Evolutionary conservation across 1,284 basidiomycete genomes (phyloP).

Genomic region (Leccinum fallax): DNA sequence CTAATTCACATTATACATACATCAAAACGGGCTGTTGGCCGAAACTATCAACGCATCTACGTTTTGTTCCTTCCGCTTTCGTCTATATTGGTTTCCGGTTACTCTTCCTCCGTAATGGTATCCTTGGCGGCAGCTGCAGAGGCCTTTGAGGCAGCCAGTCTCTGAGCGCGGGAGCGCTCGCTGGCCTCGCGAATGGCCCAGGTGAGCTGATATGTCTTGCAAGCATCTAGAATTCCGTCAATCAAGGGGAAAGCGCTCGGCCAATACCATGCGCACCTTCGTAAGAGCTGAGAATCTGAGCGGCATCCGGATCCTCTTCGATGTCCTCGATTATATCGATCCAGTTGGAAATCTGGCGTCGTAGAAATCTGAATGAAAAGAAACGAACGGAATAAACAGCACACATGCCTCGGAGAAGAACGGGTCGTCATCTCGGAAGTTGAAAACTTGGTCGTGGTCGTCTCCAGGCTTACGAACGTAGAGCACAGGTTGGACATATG

Average conservation of each 20-base stretch:
- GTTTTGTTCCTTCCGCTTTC: conserved; percentile 1
- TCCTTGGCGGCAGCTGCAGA: conserved; percentile 21
- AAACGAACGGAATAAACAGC: background rate
- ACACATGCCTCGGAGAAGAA: conserved; percentile 77
- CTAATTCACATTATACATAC: background rate
- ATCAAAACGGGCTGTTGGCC: background rate
- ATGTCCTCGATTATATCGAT: conserved; percentile 84
- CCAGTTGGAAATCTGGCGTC: conserved; percentile 66
- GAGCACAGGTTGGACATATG: conserved; percentile 82
- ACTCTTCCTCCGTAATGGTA: conserved; percentile 34
- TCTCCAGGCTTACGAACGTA: conserved; percentile 85
- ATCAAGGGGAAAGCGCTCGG: conserved; percentile 4
- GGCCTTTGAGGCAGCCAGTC: conserved; percentile 26
- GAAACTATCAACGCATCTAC: conserved; percentile 2
- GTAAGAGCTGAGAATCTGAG: conserved; percentile 72
- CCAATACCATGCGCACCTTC: conserved; percentile 53
- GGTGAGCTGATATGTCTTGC: conserved; percentile 84
- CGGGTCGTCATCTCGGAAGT: conserved; percentile 85
- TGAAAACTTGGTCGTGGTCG: conserved; percentile 78
- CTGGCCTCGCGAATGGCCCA: conserved; percentile 85
- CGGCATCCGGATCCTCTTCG: conserved; percentile 68
- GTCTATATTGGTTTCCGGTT: conserved; percentile 6
- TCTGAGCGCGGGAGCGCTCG: conserved; percentile 54
- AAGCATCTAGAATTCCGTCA: conserved; percentile 62
- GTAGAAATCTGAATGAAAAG: background rate